Conservation (phyloP, 768 basidiomycete genomes). For the Leccinellum albellum region DNA sequence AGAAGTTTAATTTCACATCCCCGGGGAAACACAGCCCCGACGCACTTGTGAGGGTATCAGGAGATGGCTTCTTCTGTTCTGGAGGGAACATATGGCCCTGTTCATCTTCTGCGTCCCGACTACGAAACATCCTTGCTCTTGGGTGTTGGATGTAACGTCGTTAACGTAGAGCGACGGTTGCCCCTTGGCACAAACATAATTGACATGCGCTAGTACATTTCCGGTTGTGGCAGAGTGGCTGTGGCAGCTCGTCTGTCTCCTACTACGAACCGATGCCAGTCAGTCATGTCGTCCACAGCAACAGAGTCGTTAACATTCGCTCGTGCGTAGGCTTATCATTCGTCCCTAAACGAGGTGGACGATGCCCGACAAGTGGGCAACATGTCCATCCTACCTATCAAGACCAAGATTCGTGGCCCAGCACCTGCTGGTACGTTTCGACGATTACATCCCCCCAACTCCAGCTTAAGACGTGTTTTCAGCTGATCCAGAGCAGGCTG, state of each 20-base stretch:
- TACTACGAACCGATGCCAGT: slow-evolving; percentile 46
- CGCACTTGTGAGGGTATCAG: slow-evolving; percentile 76
- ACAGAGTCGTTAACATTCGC: background rate
- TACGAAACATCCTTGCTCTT: slow-evolving; percentile 24
- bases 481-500: slow-evolving; percentile 78
- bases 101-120: slow-evolving; percentile 33
- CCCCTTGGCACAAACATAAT: background rate
- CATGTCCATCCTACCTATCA: slow-evolving; percentile 84
- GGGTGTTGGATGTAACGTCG: background rate
- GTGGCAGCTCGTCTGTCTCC: slow-evolving; percentile 28
- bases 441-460: slow-evolving; percentile 3
- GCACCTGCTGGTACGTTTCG: slow-evolving; percentile 65
- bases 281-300: slow-evolving; percentile 26
- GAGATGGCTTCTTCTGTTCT: slow-evolving; percentile 51
- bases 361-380: slow-evolving; percentile 87
- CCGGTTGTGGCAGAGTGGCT: slow-evolving; percentile 12
- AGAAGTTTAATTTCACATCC: background rate
- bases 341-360: slow-evolving; percentile 80
- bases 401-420: slow-evolving; percentile 87
- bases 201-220: background rate
- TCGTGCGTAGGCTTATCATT: slow-evolving; percentile 84
- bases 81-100: slow-evolving; percentile 42
- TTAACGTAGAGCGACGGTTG: background rate
- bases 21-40: background rate
- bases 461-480: slow-evolving; percentile 14